Evolutionary conservation across 164 flowering plant genomes (phyloP), one percentile per base, ranked within the genome.

Genomic region (Macadamia integrifolia): DNA sequence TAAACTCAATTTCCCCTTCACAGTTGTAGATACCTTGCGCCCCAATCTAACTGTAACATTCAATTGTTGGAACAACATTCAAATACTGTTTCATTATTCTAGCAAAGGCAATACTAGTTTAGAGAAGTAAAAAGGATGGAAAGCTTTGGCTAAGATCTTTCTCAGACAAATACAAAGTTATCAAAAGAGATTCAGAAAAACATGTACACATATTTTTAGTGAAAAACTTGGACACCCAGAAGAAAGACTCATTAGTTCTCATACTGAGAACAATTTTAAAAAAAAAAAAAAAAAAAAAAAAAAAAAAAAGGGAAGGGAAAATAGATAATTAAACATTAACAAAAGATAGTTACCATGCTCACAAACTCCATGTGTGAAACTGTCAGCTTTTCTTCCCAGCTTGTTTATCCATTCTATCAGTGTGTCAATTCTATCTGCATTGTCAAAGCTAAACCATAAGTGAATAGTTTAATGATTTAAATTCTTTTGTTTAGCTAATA

Each of bases 1-100:
- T 64, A 82, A 35, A 15, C 83, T 82, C 68, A 84, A 60, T 74
- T 84, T 84, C 31, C 84, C 79, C 60, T 77, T 80, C 40, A 35
- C 40, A 2, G 40, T 35, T 35, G 40, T 83, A 35, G 80, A 71
- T 6, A 84, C 74, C 55, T 80, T 84, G 0, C 81, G 74, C 7
- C 80, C 83, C 74, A 82, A 43, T 35, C 5, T 35, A 35, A 35
- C 40, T 35, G 40, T 35, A 35, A 35, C 5, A 35, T 35, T 5
- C 52, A 32, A n/a, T n/a, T n/a, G n/a, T n/a, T 46, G 7, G 7
- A 46, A 46, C 13, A 46, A 8, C 12, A 46, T 3, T 46, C 50
- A 46, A 11, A 46, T 9, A 46, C 50, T 43, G 62, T 82, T 23
- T 80, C 68, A 73, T 74, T 6, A 59, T 30, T 58, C 31, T 46